phyloP scores from a whole-genome alignment of 2,329 filamentous ascomycete species.

The Colletotrichum falcatum region DNA sequence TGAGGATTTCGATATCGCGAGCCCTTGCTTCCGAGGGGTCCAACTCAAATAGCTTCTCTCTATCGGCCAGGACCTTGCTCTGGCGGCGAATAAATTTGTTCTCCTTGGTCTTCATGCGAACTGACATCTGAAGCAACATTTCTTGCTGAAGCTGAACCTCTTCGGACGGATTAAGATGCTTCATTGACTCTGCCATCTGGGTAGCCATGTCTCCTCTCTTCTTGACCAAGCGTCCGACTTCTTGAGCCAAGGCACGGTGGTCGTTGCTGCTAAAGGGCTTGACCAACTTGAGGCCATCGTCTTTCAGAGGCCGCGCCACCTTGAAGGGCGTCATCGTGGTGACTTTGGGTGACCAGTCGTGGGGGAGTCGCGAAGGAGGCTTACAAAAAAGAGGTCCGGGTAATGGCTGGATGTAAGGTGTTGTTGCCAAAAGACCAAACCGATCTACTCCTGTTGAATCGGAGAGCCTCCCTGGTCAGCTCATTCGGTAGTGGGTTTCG shows the following conservation, averaged over 20 bases:
- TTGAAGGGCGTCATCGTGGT: slow-evolving; percentile 17
- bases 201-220: slow-evolving; percentile 4
- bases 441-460: neutral
- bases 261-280: slow-evolving; percentile 1
- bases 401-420: neutral
- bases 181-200: neutral
- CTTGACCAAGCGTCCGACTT: neutral
- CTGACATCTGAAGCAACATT: neutral
- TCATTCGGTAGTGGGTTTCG: neutral
- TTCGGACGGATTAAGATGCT: neutral
- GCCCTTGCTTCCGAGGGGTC: slow-evolving; percentile 21
- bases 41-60: slow-evolving; percentile 14
- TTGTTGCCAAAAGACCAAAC: neutral
- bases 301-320: neutral
- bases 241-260: neutral
- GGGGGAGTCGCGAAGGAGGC: neutral
- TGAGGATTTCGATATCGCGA: slow-evolving; percentile 16
- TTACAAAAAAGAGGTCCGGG: neutral
- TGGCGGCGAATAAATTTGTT: slow-evolving; percentile 25
- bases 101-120: slow-evolving; percentile 9
- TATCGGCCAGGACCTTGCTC: neutral
- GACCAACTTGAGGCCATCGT: neutral
- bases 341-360: neutral
- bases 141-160: slow-evolving; percentile 21
- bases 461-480: neutral